Percentiles rank a stretch among this genome's conserved stretches.
Conservation (phyloP, 192 early-diverging fungal species). For the Podila minutissima region DNA sequence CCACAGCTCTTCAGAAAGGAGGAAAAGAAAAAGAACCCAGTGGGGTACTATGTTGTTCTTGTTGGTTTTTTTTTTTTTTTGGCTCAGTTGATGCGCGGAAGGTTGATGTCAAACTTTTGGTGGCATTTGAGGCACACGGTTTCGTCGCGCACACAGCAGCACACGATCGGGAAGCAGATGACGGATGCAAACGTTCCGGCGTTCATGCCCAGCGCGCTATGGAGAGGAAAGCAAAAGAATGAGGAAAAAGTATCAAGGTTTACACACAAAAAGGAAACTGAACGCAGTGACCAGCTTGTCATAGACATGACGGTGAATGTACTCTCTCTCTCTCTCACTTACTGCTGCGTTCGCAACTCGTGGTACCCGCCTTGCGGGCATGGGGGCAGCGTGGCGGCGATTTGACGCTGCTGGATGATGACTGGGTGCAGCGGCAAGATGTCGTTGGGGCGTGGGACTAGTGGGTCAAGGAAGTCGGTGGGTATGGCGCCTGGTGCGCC, state of each 20-base stretch:
- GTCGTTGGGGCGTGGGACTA: constrained; percentile 38
- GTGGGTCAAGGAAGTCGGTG: constrained; percentile 25
- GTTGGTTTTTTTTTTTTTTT: constrained; percentile 4
- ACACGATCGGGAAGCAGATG: constrained; percentile 42
- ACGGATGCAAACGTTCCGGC: constrained; percentile 36
- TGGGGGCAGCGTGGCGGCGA: constrained; percentile 35
- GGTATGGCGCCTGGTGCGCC: constrained; percentile 11
- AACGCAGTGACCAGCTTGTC: no score
- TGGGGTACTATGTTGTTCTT: background rate
- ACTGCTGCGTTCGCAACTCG: constrained; percentile 29
- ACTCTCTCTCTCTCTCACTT: constrained; percentile 1
- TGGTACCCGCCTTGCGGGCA: constrained; percentile 45
- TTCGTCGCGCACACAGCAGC: constrained; percentile 34
- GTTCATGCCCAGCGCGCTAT: constrained; percentile 27
- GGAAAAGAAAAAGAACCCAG: no score
- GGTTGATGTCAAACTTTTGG: constrained; percentile 33
- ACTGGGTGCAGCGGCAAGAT: constrained; percentile 40
- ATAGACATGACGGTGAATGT: background rate
- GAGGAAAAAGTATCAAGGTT: background rate
- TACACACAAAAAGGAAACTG: background rate
- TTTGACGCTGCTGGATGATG: constrained; percentile 46
- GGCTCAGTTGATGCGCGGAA: constrained; percentile 17
- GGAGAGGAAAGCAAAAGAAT: background rate
- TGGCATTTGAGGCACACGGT: constrained; percentile 47
- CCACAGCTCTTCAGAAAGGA: no score